These are phyloP conservation scores for Mortierella sp. DNA, from an alignment of 371 early-diverging fungal genomes.

Conservation along the genomic window DNA sequence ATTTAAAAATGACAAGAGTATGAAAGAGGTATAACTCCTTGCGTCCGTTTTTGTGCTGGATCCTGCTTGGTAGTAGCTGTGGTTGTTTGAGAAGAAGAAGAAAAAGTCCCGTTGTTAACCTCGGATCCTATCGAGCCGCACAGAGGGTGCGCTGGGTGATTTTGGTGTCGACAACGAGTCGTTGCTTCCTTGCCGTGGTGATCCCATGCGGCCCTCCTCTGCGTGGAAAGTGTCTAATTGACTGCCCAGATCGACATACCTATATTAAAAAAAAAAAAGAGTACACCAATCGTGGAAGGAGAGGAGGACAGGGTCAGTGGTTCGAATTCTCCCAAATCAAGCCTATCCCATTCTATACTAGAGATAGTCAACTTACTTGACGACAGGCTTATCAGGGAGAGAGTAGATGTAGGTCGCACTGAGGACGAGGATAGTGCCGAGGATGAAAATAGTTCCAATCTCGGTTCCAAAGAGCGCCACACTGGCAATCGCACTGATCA, in stretches of 20 bases:
- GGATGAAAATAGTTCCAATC: slow-evolving; percentile 78
- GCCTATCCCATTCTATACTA: not conserved
- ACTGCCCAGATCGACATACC: slow-evolving; percentile 57
- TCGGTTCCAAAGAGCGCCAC: slow-evolving; percentile 83
- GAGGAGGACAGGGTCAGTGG: not conserved
- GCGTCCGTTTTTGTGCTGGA: not conserved
- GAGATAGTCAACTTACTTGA: slow-evolving; percentile 37
- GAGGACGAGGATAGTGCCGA: slow-evolving; percentile 85
- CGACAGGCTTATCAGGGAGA: slow-evolving; percentile 58
- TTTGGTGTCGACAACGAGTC: slow-evolving; percentile 44
- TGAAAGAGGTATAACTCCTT: not conserved
- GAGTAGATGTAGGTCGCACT: slow-evolving; percentile 87
- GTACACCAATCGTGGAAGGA: not conserved
- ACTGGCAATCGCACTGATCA: slow-evolving; percentile 84
- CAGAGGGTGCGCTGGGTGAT: slow-evolving; percentile 33
- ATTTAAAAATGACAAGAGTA: not conserved
- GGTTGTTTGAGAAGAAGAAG: not conserved
- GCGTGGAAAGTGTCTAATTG: slow-evolving; percentile 58
- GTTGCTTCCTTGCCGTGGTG: slow-evolving; percentile 52
- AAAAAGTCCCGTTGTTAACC: not conserved
- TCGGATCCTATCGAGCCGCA: slow-evolving; percentile 51
- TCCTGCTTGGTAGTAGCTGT: too few species aligned
- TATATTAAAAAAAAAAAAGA: slow-evolving; percentile 16
- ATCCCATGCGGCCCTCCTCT: slow-evolving; percentile 53
- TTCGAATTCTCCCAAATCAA: not conserved